Conservation (phyloP, 2,329 filamentous ascomycete genomes). For the Scytalidium sp. region DNA sequence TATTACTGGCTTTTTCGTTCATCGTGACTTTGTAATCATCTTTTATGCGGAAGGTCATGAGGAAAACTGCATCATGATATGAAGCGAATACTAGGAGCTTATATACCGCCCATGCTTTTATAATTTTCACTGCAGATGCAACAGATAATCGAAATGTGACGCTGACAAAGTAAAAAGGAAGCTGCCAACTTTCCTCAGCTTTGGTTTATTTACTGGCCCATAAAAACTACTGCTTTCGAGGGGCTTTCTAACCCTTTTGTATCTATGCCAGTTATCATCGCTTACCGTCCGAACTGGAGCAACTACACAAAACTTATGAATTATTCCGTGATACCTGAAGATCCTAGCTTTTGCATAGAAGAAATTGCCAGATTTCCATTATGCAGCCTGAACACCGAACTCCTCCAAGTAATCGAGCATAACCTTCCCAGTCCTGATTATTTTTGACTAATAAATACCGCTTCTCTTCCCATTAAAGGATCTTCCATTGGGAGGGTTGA, state of each 20-base stretch:
- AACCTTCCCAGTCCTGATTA: conserved; percentile 4
- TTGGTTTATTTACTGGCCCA: too few species aligned
- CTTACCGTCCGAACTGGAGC: neutral
- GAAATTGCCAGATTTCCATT: neutral
- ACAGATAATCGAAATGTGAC: too few species aligned
- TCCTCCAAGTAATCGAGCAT: conserved; percentile 11
- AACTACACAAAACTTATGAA: neutral
- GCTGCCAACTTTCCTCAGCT: too few species aligned
- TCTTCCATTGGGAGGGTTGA: conserved; percentile 7
- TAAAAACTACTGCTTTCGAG: too few species aligned
- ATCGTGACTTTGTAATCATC: neutral
- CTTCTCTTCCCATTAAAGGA: conserved; percentile 13
- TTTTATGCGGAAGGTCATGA: too few species aligned
- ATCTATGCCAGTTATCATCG: too few species aligned
- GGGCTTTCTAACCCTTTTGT: too few species aligned
- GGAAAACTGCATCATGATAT: too few species aligned
- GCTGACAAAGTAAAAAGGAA: too few species aligned
- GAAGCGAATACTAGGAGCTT: too few species aligned
- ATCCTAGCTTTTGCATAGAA: neutral
- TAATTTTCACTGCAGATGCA: too few species aligned
- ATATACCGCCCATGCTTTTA: too few species aligned
- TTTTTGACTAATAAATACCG: conserved; percentile 22
- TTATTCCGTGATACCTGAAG: neutral
- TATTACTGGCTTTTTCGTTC: neutral
- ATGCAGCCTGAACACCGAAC: conserved; percentile 18